Conservation (phyloP, 805 yeast genomes). For the Dipodascopsis tothii region DNA sequence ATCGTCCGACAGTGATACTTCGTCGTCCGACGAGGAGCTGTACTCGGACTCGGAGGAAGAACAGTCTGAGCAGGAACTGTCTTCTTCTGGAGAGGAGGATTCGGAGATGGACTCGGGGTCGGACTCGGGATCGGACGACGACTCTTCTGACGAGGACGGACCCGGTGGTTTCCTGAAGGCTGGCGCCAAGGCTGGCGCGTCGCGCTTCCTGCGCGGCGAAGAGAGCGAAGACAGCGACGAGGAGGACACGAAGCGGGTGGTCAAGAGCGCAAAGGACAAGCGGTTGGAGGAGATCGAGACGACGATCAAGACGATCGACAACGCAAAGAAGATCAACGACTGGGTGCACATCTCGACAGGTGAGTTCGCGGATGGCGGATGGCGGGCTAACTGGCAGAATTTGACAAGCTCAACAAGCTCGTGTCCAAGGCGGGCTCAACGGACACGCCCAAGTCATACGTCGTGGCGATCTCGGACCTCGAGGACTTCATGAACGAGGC, state of each 20-base stretch:
- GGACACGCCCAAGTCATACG: conserved; percentile 62
- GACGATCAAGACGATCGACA: conserved; percentile 58
- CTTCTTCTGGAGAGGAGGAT: conserved; percentile 32
- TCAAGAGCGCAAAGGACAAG: conserved; percentile 89
- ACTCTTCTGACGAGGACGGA: conserved; percentile 27
- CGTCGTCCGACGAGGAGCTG: conserved; percentile 57
- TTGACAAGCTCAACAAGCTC: conserved; percentile 66
- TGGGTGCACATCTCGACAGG: conserved; percentile 62
- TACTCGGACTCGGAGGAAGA: conserved; percentile 33
- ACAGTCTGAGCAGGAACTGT: conserved; percentile 31
- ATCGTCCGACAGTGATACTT: conserved; percentile 47
- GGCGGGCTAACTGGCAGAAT: conserved; percentile 38
- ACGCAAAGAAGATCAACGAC: conserved; percentile 60
- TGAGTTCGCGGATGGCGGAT: conserved; percentile 2
- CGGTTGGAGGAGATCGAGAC: conserved; percentile 76
- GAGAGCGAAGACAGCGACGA: conserved; percentile 41
- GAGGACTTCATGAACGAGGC: conserved; percentile 58
- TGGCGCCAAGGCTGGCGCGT: conserved; percentile 31
- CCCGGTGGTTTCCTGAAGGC: conserved; percentile 33
- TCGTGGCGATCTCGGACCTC: conserved; percentile 60
- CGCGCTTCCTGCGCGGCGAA: conserved; percentile 34
- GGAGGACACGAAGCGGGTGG: conserved; percentile 67
- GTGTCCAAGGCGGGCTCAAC: conserved; percentile 61
- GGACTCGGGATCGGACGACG: conserved; percentile 31
- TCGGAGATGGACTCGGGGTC: conserved; percentile 39